Evolutionary conservation across 2,329 filamentous ascomycete genomes (phyloP), one percentile per base, ranked within the genome.

Genomic region (Penicillium corylophilum): DNA sequence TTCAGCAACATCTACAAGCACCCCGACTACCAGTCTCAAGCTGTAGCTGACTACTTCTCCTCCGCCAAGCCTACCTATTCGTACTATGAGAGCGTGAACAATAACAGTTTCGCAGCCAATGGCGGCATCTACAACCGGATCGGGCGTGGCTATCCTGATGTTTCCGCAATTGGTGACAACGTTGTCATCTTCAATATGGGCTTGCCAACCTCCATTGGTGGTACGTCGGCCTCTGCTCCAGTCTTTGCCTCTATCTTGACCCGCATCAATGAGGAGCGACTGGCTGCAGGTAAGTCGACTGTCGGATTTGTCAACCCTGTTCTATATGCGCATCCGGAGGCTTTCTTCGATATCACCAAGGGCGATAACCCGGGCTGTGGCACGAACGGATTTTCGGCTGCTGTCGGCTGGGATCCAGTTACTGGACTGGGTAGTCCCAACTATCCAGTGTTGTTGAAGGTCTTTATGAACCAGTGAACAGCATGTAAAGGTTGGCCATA

Each of bases 301-400:
- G 64, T 83, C 8, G 82, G 82, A 0, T 85, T 79, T 70, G 66
- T 83, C 31, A 84, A 83, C 56, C 73, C 75, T 24, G 54, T 62
- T 13, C 48, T 69, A 4, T 70, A 70, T 42, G 55, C 56, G 8
- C 58, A 71, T 35, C 65, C 69, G 0, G 62, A 63, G 40, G 66
- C 57, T 0, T 69, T 71, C 41, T 59, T 64, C 42, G 69, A 71
- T 49, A 55, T 71, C 5, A 70, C 65, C 5, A 44, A 53, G 15
- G 69, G 69, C 0, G 62, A 46, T 7, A 71, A 71, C 43, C 45
- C 56, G 2, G 69, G 68, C 18, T 71, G 69, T 53, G 55, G 53
- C 3, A 69, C 64, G 0, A 28, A 57, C 42, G 68, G 67, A 2
- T 71, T 71, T 39, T 36, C 51, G 13, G 64, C 64, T 4, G 54